phyloP scores from a whole-genome alignment of 176 grass and related monocot genomes.

The Paspalum notatum region DNA sequence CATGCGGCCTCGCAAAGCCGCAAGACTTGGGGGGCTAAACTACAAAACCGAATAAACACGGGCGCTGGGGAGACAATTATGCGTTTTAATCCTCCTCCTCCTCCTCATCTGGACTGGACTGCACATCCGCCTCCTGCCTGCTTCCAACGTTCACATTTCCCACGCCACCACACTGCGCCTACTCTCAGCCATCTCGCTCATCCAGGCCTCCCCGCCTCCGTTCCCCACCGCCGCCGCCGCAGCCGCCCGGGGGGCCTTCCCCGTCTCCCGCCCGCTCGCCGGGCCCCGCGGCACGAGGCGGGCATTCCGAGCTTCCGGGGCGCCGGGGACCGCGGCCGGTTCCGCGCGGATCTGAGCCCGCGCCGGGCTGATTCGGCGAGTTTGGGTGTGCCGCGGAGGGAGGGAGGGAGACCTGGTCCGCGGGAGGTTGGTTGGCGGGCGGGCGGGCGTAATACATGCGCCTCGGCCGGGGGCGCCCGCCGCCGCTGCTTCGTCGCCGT shows the following conservation, averaged over 20 bases:
- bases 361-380: constrained; percentile 11
- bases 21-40: too few relatives aligned
- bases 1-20: too few relatives aligned
- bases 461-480: neutral
- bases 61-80: too few relatives aligned
- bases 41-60: too few relatives aligned
- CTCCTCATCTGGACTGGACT: neutral
- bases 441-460: constrained; percentile 39
- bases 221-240: neutral
- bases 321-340: neutral
- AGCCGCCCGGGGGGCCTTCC: neutral
- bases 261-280: neutral
- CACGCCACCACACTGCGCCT: neutral
- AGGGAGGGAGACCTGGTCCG: neutral
- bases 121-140: neutral
- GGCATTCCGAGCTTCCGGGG: constrained; percentile 32
- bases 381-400: constrained; percentile 13
- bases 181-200: neutral
- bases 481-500: neutral
- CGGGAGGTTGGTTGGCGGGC: neutral
- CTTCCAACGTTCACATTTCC: constrained; percentile 53
- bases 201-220: neutral
- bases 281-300: neutral
- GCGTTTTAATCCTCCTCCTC: too few relatives aligned
- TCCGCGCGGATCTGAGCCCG: constrained; percentile 44